Conservation (phyloP, 129 eudicot genomes). For the Artemisia tridentata region DNA sequence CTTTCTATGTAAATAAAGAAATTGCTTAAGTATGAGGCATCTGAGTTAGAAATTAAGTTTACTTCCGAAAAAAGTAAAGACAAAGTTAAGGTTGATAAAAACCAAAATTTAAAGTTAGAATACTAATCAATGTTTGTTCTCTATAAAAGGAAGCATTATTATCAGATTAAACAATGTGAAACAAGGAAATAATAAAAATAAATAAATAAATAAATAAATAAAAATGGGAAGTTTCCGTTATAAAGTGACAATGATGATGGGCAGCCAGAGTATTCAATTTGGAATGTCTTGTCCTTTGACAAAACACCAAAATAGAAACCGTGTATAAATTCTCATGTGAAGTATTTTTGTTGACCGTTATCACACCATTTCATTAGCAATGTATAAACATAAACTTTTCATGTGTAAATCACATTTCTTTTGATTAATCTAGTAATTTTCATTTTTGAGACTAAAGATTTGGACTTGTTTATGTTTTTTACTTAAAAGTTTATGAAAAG, state of each 20-base stretch:
- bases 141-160: too few relatives aligned
- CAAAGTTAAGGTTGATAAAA: background rate
- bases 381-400: too few relatives aligned
- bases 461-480: too few relatives aligned
- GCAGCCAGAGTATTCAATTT: conserved; percentile 25
- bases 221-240: conserved; percentile 11
- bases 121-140: background rate
- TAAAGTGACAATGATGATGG: conserved; percentile 20
- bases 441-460: too few relatives aligned
- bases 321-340: conserved; percentile 18
- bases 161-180: background rate
- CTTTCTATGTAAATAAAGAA: too few relatives aligned
- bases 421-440: too few relatives aligned
- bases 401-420: too few relatives aligned
- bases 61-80: too few relatives aligned
- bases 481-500: too few relatives aligned
- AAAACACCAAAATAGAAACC: conserved; percentile 26
- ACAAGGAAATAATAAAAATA: background rate
- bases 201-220: background rate
- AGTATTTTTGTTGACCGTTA: conserved; percentile 42
- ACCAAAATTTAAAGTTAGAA: background rate
- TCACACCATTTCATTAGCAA: background rate
- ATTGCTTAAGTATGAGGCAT: background rate
- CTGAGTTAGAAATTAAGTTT: background rate
- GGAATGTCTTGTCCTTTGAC: conserved; percentile 23